phyloP scores from a whole-genome alignment of 2,329 filamentous ascomycete species.

The Claviceps lovelessii region DNA sequence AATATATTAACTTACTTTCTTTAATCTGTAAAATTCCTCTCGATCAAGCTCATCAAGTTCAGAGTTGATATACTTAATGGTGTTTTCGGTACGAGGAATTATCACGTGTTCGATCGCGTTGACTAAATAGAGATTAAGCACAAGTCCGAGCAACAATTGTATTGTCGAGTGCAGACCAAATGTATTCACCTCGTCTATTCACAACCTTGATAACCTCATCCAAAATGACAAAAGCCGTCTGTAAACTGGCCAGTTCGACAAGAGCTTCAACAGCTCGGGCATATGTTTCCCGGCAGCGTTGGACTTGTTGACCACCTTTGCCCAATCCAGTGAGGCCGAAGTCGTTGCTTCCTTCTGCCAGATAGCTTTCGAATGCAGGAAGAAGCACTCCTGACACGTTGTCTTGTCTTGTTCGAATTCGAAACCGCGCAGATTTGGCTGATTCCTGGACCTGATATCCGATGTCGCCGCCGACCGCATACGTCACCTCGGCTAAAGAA shows the following conservation, averaged over 20 bases:
- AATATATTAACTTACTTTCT: conserved; percentile 44
- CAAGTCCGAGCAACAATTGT: neutral
- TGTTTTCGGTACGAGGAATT: conserved; percentile 94
- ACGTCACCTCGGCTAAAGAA: conserved; percentile 92
- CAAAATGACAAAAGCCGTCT: conserved; percentile 93
- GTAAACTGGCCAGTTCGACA: conserved; percentile 85
- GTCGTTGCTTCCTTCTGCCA: conserved; percentile 80
- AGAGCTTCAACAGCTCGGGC: conserved; percentile 88
- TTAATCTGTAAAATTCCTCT: conserved; percentile 94
- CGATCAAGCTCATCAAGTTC: conserved; percentile 94
- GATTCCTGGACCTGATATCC: conserved; percentile 96
- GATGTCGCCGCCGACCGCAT: conserved; percentile 90
- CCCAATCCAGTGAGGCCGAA: conserved; percentile 92
- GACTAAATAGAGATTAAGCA: conserved; percentile 34
- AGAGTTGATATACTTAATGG: conserved; percentile 99
- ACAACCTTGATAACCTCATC: conserved; percentile 99
- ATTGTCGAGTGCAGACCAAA: neutral
- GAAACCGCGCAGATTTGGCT: conserved; percentile 81
- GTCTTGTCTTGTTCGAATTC: conserved; percentile 88
- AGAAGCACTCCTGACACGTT: conserved; percentile 95
- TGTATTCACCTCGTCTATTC: conserved; percentile 65
- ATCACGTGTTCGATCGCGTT: conserved; percentile 96
- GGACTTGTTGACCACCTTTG: conserved; percentile 94
- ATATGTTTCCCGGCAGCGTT: conserved; percentile 90
- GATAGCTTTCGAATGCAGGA: conserved; percentile 84